Conservation (phyloP, 1,284 basidiomycete genomes). For the Lentinula novae-zelandiae region DNA sequence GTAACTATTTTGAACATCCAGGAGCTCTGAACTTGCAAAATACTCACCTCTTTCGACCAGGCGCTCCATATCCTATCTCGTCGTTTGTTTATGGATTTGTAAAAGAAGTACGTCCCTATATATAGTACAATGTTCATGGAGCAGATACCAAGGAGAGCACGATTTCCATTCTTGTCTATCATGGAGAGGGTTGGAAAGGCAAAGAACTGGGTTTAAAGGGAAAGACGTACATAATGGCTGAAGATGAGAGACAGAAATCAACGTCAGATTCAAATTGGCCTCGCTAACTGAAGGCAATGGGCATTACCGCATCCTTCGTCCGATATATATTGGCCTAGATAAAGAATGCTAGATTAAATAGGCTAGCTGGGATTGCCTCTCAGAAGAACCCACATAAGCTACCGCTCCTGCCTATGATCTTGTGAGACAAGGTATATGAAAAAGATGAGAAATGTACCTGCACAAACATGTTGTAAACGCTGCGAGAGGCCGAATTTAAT, state of each 20-base stretch:
- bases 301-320: conserved; percentile 37
- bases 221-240: conserved; percentile 42
- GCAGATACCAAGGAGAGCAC: conserved; percentile 37
- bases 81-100: conserved; percentile 47
- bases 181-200: not conserved
- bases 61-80: conserved; percentile 50
- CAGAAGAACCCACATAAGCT: conserved; percentile 38
- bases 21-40: not conserved
- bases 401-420: conserved; percentile 36
- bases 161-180: conserved; percentile 44
- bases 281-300: not conserved
- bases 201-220: not conserved
- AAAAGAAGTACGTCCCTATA: conserved; percentile 49
- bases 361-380: not conserved
- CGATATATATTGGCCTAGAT: conserved; percentile 41
- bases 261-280: not conserved
- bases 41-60: conserved; percentile 46
- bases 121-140: conserved; percentile 50
- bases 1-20: not conserved
- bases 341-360: not conserved
- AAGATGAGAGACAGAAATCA: not conserved
- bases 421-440: not conserved
- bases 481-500: conserved; percentile 10
- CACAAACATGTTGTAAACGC: conserved; percentile 63
- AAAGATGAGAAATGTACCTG: conserved; percentile 24